phyloP scores from a whole-genome alignment of 2,329 filamentous ascomycete genomes.

The Trichoderma sp. region DNA sequence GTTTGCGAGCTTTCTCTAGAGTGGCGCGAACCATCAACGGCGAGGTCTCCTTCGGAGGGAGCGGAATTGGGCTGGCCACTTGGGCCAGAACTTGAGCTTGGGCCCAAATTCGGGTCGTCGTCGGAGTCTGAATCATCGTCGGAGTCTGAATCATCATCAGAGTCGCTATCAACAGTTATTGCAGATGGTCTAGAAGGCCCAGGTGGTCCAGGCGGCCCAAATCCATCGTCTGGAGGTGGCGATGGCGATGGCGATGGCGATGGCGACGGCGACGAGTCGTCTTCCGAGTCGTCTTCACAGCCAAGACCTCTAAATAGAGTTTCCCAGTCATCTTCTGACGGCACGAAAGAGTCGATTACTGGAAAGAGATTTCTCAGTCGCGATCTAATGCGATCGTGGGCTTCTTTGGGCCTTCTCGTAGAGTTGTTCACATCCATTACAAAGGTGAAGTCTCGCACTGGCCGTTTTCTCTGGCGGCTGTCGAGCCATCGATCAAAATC shows the following conservation, averaged over 20 bases:
- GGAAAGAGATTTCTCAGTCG: conserved; percentile 33
- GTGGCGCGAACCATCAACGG: not conserved
- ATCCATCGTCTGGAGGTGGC: not conserved
- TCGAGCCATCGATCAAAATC: conserved; percentile 43
- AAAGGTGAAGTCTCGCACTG: conserved; percentile 41
- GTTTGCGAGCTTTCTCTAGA: not conserved
- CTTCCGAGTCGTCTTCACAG: not conserved
- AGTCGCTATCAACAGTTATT: not conserved
- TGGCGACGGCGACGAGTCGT: not conserved
- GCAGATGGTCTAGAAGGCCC: not conserved
- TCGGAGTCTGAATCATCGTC: not conserved
- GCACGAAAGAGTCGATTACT: conserved; percentile 27
- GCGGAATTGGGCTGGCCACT: not conserved
- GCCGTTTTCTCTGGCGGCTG: not conserved
- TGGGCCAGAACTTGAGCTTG: not conserved
- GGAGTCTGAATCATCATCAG: not conserved
- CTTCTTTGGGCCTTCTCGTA: conserved; percentile 33
- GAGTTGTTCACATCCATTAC: conserved; percentile 36
- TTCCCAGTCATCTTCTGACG: conserved; percentile 28
- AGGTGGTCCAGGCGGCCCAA: not conserved
- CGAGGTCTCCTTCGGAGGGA: not conserved
- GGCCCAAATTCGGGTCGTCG: not conserved
- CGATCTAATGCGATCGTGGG: conserved; percentile 20
- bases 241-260: not conserved
- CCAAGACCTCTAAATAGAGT: not conserved